These are phyloP conservation scores for Filobasidium uniguttulatum DNA, from an alignment of 1,284 basidiomycete genomes.

Conservation along the genomic window DNA sequence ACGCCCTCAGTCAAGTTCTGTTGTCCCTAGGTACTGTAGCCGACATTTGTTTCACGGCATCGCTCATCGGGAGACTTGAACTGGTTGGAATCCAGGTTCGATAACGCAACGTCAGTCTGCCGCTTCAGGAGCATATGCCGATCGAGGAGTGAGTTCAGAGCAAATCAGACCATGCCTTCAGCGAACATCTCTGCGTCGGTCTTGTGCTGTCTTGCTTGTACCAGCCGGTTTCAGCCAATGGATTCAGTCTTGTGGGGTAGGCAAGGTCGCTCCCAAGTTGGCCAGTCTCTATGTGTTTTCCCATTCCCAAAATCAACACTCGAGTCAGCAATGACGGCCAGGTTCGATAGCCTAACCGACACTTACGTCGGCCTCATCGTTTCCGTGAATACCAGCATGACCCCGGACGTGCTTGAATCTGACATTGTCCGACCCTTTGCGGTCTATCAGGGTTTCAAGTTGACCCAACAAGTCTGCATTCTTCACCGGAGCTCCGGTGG, in stretches of 20 bases:
- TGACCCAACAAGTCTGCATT: constrained; percentile 37
- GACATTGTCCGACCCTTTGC: constrained; percentile 19
- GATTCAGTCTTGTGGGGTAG: constrained; percentile 18
- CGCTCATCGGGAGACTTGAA: too few relatives aligned
- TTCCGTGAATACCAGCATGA: constrained; percentile 30
- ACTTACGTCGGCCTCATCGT: constrained; percentile 35
- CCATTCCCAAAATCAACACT: neutral
- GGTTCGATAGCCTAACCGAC: neutral
- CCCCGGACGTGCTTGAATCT: constrained; percentile 33
- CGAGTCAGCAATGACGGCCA: neutral
- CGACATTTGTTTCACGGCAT: too few relatives aligned
- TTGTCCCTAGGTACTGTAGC: too few relatives aligned
- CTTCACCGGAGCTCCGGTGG: constrained; percentile 22
- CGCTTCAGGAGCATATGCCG: too few relatives aligned
- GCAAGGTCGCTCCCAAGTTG: constrained; percentile 23
- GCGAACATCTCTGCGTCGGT: neutral
- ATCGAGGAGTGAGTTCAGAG: too few relatives aligned
- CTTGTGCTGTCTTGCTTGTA: neutral
- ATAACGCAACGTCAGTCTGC: too few relatives aligned
- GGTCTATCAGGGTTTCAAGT: constrained; percentile 29
- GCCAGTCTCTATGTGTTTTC: constrained; percentile 23
- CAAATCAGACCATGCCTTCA: too few relatives aligned
- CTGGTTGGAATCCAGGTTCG: too few relatives aligned
- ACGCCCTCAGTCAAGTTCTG: too few relatives aligned
- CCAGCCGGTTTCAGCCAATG: constrained; percentile 32